Conservation (phyloP, 2,329 filamentous ascomycete genomes). For the Claviceps purpurea region DNA sequence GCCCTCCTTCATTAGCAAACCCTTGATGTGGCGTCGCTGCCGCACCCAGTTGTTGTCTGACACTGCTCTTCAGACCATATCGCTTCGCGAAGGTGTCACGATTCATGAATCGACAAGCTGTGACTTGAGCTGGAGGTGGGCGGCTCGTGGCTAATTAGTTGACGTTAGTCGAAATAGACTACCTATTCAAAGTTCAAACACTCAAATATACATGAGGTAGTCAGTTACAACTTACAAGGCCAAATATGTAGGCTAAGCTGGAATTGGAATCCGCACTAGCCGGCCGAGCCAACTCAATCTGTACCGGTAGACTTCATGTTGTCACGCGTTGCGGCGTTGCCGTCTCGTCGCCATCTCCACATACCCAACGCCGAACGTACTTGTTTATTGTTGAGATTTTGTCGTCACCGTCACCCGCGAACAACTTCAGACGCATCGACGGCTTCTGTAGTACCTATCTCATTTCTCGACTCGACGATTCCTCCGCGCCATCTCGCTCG, state of each 20-base stretch:
- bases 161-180: too few relatives aligned
- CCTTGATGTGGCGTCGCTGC: too few relatives aligned
- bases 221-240: not conserved
- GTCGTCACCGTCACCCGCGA: not conserved
- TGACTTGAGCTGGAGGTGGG: too few relatives aligned
- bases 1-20: too few relatives aligned
- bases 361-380: not conserved
- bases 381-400: not conserved
- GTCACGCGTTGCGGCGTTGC: not conserved
- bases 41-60: too few relatives aligned
- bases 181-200: too few relatives aligned
- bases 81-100: too few relatives aligned
- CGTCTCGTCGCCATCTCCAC: not conserved
- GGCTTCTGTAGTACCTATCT: not conserved
- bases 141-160: too few relatives aligned
- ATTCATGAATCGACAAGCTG: too few relatives aligned
- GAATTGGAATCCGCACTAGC: not conserved
- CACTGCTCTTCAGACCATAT: too few relatives aligned
- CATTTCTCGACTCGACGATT: not conserved
- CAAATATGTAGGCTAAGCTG: not conserved
- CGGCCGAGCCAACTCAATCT: not conserved
- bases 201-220: not conserved
- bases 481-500: not conserved
- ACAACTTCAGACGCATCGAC: not conserved
- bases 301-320: not conserved